Percentiles rank a stretch among this genome's conserved stretches.
These are phyloP conservation scores for Trametes sanguinea DNA, from an alignment of 768 basidiomycete species.

Conservation along the genomic window DNA sequence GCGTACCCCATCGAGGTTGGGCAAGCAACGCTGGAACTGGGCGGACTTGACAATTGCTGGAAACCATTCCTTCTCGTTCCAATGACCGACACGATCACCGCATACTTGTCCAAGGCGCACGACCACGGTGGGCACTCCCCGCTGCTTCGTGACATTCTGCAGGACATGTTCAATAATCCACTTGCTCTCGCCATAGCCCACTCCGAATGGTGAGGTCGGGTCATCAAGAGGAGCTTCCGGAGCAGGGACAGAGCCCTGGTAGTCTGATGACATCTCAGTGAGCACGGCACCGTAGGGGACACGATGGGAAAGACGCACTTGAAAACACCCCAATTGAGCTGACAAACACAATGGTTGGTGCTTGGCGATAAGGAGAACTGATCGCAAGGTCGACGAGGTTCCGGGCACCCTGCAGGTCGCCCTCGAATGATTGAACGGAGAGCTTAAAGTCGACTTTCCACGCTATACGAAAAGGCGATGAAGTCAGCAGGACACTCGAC, in stretches of 20 bases:
- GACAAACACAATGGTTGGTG: constrained; percentile 38
- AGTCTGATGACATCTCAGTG: background rate
- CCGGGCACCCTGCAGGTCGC: constrained; percentile 31
- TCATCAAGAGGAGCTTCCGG: constrained; percentile 17
- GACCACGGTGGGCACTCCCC: constrained; percentile 30
- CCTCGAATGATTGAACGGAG: constrained; percentile 34
- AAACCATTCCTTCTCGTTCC: constrained; percentile 43
- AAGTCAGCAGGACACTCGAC: background rate
- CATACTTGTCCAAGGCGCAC: constrained; percentile 43
- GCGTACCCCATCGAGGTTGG: constrained; percentile 8
- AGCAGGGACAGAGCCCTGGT: constrained; percentile 20
- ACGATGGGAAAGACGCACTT: constrained; percentile 18
- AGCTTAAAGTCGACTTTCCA: constrained; percentile 41
- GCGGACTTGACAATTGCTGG: constrained; percentile 37
- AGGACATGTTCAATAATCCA: constrained; percentile 34
- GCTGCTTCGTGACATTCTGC: constrained; percentile 16
- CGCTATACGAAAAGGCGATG: constrained; percentile 21
- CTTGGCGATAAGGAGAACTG: constrained; percentile 27
- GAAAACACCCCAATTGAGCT: constrained; percentile 36
- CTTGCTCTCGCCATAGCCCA: constrained; percentile 39
- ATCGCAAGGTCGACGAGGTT: constrained; percentile 41
- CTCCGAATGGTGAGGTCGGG: constrained; percentile 26
- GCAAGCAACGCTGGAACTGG: constrained; percentile 3
- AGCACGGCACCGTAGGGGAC: background rate
- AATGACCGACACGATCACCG: constrained; percentile 39